Evolutionary conservation across 805 yeast species (phyloP).

Genomic region (Candida germanica): DNA sequence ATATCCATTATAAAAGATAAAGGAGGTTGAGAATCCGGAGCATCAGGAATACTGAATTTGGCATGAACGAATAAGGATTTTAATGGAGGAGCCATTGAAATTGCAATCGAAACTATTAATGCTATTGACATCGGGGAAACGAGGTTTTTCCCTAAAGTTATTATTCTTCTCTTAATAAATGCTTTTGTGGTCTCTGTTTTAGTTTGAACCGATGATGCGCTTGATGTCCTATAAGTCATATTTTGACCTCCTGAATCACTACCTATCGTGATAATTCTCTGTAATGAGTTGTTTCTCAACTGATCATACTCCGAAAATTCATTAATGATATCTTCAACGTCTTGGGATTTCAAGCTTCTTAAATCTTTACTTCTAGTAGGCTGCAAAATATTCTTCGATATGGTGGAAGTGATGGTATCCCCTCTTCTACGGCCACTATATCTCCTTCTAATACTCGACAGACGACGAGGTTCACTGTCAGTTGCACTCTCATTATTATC

Average conservation of each 20-base stretch:
- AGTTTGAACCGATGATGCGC: constrained; percentile 3
- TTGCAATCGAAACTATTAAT: constrained; percentile 58
- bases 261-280: constrained; percentile 19
- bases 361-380: constrained; percentile 12
- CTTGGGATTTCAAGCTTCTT: constrained; percentile 21
- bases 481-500: not conserved
- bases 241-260: constrained; percentile 20
- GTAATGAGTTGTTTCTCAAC: constrained; percentile 16
- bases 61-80: constrained; percentile 49
- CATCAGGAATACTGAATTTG: constrained; percentile 50
- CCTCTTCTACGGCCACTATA: constrained; percentile 2
- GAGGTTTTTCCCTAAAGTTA: constrained; percentile 45
- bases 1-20: constrained; percentile 82
- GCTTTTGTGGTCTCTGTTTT: constrained; percentile 1
- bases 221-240: not conserved
- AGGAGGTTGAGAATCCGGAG: constrained; percentile 85
- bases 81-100: constrained; percentile 86
- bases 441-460: constrained; percentile 5
- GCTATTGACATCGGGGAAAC: constrained; percentile 70
- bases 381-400: constrained; percentile 1
- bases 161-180: constrained; percentile 7
- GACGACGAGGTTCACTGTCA: not conserved
- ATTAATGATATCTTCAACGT: constrained; percentile 37
- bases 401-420: constrained; percentile 2
- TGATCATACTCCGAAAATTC: constrained; percentile 48